phyloP scores from a whole-genome alignment of 2,329 filamentous ascomycete species.

The Epichloe bromicola region DNA sequence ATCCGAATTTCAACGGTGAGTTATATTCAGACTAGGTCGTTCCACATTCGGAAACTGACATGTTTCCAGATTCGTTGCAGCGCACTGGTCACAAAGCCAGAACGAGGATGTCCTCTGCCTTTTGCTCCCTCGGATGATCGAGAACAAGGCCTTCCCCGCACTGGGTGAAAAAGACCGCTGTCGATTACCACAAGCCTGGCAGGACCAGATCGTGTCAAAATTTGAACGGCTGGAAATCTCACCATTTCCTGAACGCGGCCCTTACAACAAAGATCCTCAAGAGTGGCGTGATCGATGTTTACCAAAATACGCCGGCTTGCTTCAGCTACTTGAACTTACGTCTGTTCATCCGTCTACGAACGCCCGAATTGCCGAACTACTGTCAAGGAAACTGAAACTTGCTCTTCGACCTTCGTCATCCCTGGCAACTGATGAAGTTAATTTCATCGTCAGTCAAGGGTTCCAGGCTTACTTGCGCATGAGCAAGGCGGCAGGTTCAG shows the following conservation, averaged over 20 bases:
- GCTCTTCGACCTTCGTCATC: conserved; percentile 48
- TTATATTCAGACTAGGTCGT: background rate
- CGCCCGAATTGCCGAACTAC: conserved; percentile 49
- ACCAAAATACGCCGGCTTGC: conserved; percentile 53
- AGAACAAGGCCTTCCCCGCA: conserved; percentile 39
- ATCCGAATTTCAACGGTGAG: conserved; percentile 66
- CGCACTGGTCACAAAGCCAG: conserved; percentile 54
- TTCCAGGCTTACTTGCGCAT: conserved; percentile 61
- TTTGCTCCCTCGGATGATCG: conserved; percentile 52
- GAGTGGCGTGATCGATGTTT: conserved; percentile 51
- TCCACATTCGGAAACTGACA: conserved; percentile 8
- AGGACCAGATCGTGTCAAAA: conserved; percentile 56
- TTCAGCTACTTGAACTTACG: conserved; percentile 49
- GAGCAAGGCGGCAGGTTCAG: conserved; percentile 41
- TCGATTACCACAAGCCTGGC: conserved; percentile 53
- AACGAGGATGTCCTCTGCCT: conserved; percentile 59
- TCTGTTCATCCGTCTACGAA: conserved; percentile 53
- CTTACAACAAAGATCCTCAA: conserved; percentile 47
- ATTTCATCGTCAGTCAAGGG: conserved; percentile 62
- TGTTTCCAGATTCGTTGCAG: conserved; percentile 57
- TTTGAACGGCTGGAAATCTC: conserved; percentile 53
- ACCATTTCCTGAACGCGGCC: conserved; percentile 50
- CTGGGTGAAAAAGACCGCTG: conserved; percentile 39
- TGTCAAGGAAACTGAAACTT: conserved; percentile 53
- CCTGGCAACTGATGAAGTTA: conserved; percentile 47